phyloP scores from a whole-genome alignment of 2,329 filamentous ascomycete species.

The Stagonosporopsis cucurbitacearum region DNA sequence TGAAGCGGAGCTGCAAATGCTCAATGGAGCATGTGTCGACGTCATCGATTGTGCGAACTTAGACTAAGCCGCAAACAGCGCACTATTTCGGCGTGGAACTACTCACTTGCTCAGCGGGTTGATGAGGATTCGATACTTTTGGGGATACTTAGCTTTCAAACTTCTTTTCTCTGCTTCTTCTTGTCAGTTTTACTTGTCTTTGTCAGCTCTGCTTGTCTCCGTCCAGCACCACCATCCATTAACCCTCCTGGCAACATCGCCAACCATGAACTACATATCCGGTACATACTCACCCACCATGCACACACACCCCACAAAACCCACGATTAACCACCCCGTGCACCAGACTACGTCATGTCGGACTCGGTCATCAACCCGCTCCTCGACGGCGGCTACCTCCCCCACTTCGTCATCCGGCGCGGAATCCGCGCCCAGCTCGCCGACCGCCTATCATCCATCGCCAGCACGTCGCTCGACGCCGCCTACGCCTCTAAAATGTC shows the following conservation, averaged over 20 bases:
- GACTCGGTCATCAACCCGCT: constrained; percentile 48
- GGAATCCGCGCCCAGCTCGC: constrained; percentile 71
- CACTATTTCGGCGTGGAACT: constrained; percentile 19
- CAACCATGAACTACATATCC: constrained; percentile 40
- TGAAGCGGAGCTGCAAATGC: constrained; percentile 9
- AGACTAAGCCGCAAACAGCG: constrained; percentile 18
- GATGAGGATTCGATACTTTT: background rate
- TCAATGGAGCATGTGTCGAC: constrained; percentile 19
- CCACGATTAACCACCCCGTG: background rate
- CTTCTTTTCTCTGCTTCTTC: too few species aligned
- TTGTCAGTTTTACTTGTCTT: too few species aligned
- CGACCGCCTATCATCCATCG: constrained; percentile 65
- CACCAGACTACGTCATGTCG: constrained; percentile 37
- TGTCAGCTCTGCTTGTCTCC: background rate
- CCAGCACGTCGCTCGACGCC: constrained; percentile 59
- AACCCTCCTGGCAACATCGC: background rate
- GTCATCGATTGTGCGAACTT: constrained; percentile 5
- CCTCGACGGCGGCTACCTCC: constrained; percentile 70
- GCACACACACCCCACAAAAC: background rate
- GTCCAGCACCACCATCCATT: background rate
- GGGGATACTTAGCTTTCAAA: background rate
- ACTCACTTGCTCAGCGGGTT: constrained; percentile 11
- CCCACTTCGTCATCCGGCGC: constrained; percentile 66
- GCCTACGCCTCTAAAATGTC: constrained; percentile 67
- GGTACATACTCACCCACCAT: constrained; percentile 23